These are phyloP conservation scores for Vachellia pachyceras DNA, from an alignment of 306 rosid genomes.

Conservation along the genomic window DNA sequence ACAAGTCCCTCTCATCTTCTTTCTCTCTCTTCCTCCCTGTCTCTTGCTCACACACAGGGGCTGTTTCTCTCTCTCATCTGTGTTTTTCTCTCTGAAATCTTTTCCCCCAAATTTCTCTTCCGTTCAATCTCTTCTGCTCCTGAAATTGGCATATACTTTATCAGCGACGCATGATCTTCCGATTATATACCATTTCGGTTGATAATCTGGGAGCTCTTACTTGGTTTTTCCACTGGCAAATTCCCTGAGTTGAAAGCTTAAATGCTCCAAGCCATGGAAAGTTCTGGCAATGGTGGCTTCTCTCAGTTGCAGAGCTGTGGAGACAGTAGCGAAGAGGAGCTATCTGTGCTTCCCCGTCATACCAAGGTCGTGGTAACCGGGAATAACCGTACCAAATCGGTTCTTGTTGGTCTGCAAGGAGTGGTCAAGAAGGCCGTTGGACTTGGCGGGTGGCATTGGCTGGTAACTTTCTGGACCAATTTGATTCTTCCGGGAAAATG, in stretches of 20 bases:
- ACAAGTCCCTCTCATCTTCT: conserved; percentile 51
- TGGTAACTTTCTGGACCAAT: conserved; percentile 50
- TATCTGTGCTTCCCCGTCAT: conserved; percentile 76
- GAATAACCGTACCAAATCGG: conserved; percentile 77
- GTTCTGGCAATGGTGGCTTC: conserved; percentile 68
- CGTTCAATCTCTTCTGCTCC: conserved; percentile 30
- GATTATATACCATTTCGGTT: conserved; percentile 36
- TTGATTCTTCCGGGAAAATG: conserved; percentile 25
- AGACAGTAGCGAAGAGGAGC: conserved; percentile 79
- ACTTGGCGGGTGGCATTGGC: conserved; percentile 89
- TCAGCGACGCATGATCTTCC: conserved; percentile 58
- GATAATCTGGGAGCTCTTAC: conserved; percentile 26
- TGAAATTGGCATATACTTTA: conserved; percentile 39
- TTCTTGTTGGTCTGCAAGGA: conserved; percentile 75
- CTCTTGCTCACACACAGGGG: conserved; percentile 31
- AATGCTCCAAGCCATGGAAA: conserved; percentile 78
- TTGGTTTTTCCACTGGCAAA: conserved; percentile 62
- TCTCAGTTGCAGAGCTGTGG: conserved; percentile 72
- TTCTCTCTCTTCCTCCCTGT: conserved; percentile 32
- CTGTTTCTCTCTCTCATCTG: conserved; percentile 21
- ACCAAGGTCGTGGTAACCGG: conserved; percentile 82
- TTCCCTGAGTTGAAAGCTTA: conserved; percentile 38
- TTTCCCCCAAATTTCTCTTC: conserved; percentile 39
- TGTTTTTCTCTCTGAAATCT: conserved; percentile 48
- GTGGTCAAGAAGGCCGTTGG: conserved; percentile 86